Evolutionary conservation across 352 stramenopile species (phyloP), one percentile per base, ranked within the genome.

Genomic region (Thalassiosira livingstoniorum): DNA sequence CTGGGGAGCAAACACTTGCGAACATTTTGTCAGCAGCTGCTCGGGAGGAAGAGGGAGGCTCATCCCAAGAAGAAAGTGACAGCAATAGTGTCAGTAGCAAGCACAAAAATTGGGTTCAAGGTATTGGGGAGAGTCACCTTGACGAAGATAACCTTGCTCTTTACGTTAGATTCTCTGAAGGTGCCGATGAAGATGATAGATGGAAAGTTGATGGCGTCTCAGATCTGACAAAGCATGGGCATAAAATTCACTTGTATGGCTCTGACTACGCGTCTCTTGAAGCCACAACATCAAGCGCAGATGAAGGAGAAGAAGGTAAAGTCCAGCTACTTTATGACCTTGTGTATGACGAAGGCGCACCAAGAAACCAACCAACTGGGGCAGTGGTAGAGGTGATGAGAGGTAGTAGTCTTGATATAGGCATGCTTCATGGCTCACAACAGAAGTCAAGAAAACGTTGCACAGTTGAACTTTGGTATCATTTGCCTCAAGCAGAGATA

Each of bases 111-210:
- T 95, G 91, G 91, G 71, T 92, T 25, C 80, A 92, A 78, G 81
- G 88, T 51, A 72, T 95, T 69, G 91, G 91, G 29, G 90, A 95
- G 84, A 86, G 83, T 27, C 78, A 84, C 18, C 75, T 83, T 37
- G 91, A 95, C 71, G 91, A 95, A 83, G 91, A 94, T 45, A 95
- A 95, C 72, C 80, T 95, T 4, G 92, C 85, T 18, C 82, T 88
- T 7, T 95, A 95, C 63, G 84, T 91, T 62, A 75, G 91, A 58
- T 91, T 95, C 51, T 95, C 90, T 15, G 91, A 95, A 76, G 91
- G 91, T 29, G 87, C 58, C 2, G 89, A 94, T 45, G 87, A 93
- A 75, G 91, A 95, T 42, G 78, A 53, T 21, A 71, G 84, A 32
- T 94, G 87, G 87, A 83, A 64, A 65, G 32, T 75, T 15, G 86